phyloP scores from a whole-genome alignment of 2,329 filamentous ascomycete species.

The Hymenoscyphus albidus region DNA sequence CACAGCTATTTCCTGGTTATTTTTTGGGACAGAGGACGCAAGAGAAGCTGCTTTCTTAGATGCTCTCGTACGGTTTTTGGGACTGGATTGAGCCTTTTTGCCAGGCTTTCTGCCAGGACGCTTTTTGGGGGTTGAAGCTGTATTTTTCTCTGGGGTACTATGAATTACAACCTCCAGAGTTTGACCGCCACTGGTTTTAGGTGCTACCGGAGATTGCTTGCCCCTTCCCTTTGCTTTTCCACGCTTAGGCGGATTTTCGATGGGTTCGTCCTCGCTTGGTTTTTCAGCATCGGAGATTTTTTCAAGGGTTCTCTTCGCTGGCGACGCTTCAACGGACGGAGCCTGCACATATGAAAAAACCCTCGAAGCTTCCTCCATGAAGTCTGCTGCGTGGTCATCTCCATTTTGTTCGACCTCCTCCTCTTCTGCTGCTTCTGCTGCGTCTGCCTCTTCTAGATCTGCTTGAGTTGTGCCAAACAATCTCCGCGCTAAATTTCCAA shows the following conservation, averaged over 20 bases:
- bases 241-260: neutral
- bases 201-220: neutral
- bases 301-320: neutral
- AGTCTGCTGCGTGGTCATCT: neutral
- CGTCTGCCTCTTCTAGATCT: neutral
- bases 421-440: neutral
- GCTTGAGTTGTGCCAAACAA: neutral
- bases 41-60: neutral
- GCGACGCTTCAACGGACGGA: neutral
- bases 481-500: neutral
- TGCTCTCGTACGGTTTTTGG: neutral
- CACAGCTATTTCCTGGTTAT: neutral
- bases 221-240: neutral
- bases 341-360: neutral
- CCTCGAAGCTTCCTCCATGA: neutral
- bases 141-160: neutral
- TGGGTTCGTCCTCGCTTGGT: neutral
- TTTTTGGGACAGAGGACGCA: neutral
- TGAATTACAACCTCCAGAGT: neutral
- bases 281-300: neutral
- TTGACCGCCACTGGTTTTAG: conserved; percentile 5
- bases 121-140: neutral
- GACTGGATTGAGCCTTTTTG: neutral
- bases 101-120: neutral
- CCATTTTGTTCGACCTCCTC: neutral